Evolutionary conservation across 768 basidiomycete species (phyloP).

Genomic region (Plicaturopsis crispa): DNA sequence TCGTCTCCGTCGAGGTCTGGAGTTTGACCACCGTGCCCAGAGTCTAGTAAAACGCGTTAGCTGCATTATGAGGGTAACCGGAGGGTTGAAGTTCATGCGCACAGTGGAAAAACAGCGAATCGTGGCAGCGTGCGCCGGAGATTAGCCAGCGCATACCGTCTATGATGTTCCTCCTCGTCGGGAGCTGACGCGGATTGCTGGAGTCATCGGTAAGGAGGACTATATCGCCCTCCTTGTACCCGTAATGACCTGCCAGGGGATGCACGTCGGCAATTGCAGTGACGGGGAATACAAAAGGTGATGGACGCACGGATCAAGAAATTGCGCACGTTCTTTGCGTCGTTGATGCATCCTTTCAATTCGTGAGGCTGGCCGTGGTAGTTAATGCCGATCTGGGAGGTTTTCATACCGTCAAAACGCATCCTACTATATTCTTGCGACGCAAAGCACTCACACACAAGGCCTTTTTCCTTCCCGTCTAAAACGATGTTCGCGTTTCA

Average conservation of each 20-base stretch:
- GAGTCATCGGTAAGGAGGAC: constrained; percentile 49
- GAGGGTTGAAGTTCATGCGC: constrained; percentile 6
- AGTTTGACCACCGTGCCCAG: constrained; percentile 94
- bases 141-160: constrained; percentile 63
- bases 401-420: constrained; percentile 1
- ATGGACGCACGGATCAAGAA: constrained; percentile 52
- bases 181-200: constrained; percentile 31
- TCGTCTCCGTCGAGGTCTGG: constrained; percentile 74
- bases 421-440: not conserved
- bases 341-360: constrained; percentile 76
- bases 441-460: constrained; percentile 8
- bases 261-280: not conserved
- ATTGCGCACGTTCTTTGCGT: constrained; percentile 59
- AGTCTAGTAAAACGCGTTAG: constrained; percentile 39
- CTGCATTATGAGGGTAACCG: not conserved
- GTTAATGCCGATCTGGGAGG: constrained; percentile 66
- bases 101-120: constrained; percentile 77
- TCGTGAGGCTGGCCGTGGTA: constrained; percentile 58
- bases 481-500: constrained; percentile 7
- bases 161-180: constrained; percentile 49
- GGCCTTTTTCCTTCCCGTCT: constrained; percentile 15
- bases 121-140: constrained; percentile 54
- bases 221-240: constrained; percentile 45
- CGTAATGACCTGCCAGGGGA: constrained; percentile 28
- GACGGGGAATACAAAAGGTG: not conserved